phyloP scores from a whole-genome alignment of 2,329 filamentous ascomycete genomes.

The Cadophora luteo-olivacea region DNA sequence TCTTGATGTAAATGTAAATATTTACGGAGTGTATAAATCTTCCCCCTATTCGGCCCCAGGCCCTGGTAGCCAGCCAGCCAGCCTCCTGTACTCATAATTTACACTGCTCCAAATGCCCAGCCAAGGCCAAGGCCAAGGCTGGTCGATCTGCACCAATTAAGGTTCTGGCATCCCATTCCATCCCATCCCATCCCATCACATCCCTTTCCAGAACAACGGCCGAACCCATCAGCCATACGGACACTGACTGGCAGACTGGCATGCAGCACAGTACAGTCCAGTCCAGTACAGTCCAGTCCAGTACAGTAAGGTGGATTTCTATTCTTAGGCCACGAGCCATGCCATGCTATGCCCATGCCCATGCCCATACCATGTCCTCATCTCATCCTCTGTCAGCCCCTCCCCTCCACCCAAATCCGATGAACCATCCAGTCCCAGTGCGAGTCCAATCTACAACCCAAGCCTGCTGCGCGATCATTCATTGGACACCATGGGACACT shows the following conservation, averaged over 20 bases:
- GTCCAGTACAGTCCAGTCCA: too few species aligned
- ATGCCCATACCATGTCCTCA: too few species aligned
- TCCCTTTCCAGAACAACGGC: not conserved
- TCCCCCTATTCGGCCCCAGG: not conserved
- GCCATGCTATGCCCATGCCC: not conserved
- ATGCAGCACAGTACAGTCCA: too few species aligned
- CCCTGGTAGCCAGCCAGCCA: too few species aligned
- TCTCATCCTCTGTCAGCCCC: slow-evolving; percentile 15
- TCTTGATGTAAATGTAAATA: not conserved
- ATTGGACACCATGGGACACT: slow-evolving; percentile 17
- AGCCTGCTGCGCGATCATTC: slow-evolving; percentile 11
- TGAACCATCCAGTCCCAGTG: not conserved
- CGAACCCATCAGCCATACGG: not conserved
- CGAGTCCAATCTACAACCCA: slow-evolving; percentile 14
- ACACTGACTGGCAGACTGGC: too few species aligned
- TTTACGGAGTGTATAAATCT: too few species aligned
- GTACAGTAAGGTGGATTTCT: not conserved
- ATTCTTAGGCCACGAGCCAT: slow-evolving; percentile 1
- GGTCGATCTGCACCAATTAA: slow-evolving; percentile 2
- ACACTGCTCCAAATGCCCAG: too few species aligned
- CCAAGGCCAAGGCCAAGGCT: not conserved
- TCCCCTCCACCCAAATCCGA: slow-evolving; percentile 10
- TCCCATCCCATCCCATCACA: not conserved
- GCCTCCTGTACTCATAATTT: too few species aligned
- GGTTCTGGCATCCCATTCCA: not conserved